Base-by-base conservation (phyloP, 2,329 filamentous ascomycete species). In the Cytospora chrysosperma region DNA sequence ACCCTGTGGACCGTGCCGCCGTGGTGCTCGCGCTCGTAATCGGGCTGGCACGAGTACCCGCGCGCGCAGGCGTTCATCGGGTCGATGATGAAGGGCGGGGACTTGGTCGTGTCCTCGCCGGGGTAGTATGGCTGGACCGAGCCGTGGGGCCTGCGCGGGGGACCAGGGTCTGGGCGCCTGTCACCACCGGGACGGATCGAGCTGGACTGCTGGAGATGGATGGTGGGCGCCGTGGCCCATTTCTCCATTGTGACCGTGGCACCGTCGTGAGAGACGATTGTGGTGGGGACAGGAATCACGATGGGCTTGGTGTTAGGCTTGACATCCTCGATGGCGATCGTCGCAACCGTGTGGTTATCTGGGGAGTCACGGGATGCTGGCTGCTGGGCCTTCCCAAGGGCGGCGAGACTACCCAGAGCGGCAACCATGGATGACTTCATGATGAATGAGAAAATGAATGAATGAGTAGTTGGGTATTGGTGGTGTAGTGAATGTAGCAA, bases 381-480 rank as follows among this genome's bases (percentile, higher is more conserved):
- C 58, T 52, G 54, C n/a, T n/a, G n/a, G 3, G 58, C 51, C 6
- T 55, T 51, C 21, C 37, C 27, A 21, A 49, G 40, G 49, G 24
- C 49, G 26, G 51, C 52, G 27, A 61, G 27, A 17, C 17, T 21
- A 17, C 51, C 59, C 19, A 55, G 13, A 43, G 40, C 19, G 19
- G 49, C 10, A 9, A 61, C 27, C n/a, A 37, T 7, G n/a, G 17
- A 55, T 15, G 40, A 52, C 40, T 61, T 61, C 59, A 61, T 55
- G 37, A 24, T 47, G 34, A n/a, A n/a, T n/a, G n/a, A n/a, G 13
- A 15, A 30, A n/a, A n/a, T n/a, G n/a, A 47, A 24, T 47, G n/a
- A n/a, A 19, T 19, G n/a, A 24, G 3, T 47, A n/a, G 17, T 15
- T 15, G 43, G 43, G 43, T 47, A 24, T 47, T 47, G 43, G n/a